A percentile compares a stretch with the other conserved stretches of the same genome.
Conservation (phyloP, 2,329 filamentous ascomycete species). For the Fusarium sp. region DNA sequence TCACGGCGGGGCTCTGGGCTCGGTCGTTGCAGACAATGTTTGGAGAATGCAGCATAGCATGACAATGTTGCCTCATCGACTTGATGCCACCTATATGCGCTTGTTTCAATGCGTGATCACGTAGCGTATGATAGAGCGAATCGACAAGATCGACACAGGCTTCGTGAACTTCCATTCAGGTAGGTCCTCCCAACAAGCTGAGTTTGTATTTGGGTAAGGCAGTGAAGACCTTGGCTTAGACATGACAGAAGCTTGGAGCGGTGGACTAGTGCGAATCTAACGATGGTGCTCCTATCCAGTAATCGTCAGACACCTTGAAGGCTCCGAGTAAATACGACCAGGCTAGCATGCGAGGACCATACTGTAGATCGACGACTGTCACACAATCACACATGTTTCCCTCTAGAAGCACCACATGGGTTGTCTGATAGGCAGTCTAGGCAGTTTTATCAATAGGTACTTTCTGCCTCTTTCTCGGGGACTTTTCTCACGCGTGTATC, state of each 20-base stretch:
- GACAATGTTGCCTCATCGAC: background rate
- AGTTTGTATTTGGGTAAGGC: background rate
- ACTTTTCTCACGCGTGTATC: conserved; percentile 20
- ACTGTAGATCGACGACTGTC: background rate
- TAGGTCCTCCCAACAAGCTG: background rate
- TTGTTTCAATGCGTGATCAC: conserved; percentile 14
- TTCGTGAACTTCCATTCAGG: background rate
- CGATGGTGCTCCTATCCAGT: background rate
- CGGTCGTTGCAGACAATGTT: background rate
- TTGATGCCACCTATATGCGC: conserved; percentile 1
- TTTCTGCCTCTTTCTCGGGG: conserved; percentile 24
- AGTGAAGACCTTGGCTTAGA: background rate
- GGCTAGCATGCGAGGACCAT: background rate
- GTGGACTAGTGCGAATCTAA: conserved; percentile 6
- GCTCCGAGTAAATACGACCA: background rate
- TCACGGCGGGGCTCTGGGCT: conserved; percentile 12
- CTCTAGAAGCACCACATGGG: conserved; percentile 5
- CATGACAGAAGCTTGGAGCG: background rate
- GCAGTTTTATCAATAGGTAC: background rate
- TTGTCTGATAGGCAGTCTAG: conserved; percentile 25
- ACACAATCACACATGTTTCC: background rate
- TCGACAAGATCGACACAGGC: conserved; percentile 12
- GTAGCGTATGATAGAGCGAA: conserved; percentile 14
- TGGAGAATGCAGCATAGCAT: conserved; percentile 11
- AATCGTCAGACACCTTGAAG: background rate